phyloP scores from a whole-genome alignment of 331 rosid genomes.

The Dryas integrifolia region DNA sequence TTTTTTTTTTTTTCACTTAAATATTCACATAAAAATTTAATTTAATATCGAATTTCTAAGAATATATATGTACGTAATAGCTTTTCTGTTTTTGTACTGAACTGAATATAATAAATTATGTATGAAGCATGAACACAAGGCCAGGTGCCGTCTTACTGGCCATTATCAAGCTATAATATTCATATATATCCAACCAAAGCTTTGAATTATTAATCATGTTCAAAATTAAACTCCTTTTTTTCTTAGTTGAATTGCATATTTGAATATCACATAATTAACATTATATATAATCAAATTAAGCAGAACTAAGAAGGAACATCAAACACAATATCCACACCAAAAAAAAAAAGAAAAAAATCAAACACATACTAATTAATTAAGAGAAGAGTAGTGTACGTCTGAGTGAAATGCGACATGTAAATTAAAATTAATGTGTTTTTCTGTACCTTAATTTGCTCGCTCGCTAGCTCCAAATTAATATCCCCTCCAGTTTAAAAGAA shows the following conservation, averaged over 20 bases:
- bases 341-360: no score
- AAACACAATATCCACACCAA: neutral
- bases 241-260: neutral
- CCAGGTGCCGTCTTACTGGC: neutral
- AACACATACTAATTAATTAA: no score
- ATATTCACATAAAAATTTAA: no score
- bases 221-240: no score
- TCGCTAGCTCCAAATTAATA: neutral
- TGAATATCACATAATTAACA: neutral
- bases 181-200: neutral
- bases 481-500: neutral
- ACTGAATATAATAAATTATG: no score
- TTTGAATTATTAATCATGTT: neutral
- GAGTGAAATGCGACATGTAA: neutral
- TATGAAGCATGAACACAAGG: neutral
- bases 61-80: neutral
- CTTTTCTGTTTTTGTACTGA: no score
- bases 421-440: neutral
- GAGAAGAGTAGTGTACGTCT: neutral
- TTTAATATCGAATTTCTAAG: no score
- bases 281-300: neutral
- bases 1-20: neutral
- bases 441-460: neutral
- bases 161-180: neutral
- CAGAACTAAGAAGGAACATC: slow-evolving; percentile 5